These are phyloP conservation scores for Millerozyma miso DNA, from an alignment of 805 yeast species.

Conservation along the genomic window DNA sequence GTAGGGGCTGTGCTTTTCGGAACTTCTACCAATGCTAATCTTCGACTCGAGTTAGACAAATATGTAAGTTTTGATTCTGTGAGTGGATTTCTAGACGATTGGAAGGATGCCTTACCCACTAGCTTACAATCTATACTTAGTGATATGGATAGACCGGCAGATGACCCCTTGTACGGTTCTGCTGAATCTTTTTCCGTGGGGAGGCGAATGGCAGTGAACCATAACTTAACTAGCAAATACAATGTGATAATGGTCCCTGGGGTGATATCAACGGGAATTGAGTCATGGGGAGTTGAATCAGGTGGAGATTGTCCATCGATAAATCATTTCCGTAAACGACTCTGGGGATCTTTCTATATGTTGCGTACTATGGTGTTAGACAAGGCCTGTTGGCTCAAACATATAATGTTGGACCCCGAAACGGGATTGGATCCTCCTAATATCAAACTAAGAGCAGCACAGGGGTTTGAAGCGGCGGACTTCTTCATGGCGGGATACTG, in stretches of 20 bases:
- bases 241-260: slow-evolving; percentile 96
- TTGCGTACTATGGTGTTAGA: slow-evolving; percentile 86
- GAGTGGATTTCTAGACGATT: slow-evolving; percentile 59
- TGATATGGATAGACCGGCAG: slow-evolving; percentile 43
- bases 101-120: slow-evolving; percentile 71
- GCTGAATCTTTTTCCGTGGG: slow-evolving; percentile 91
- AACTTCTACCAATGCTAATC: slow-evolving; percentile 34
- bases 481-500: slow-evolving; percentile 96
- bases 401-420: slow-evolving; percentile 79
- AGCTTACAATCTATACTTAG: slow-evolving; percentile 56
- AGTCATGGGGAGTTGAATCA: slow-evolving; percentile 85
- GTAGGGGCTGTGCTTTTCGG: slow-evolving; percentile 56
- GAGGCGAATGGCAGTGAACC: slow-evolving; percentile 46
- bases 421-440: slow-evolving; percentile 93
- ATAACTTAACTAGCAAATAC: slow-evolving; percentile 52
- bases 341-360: slow-evolving; percentile 99
- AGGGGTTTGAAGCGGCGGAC: slow-evolving; percentile 95
- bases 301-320: slow-evolving; percentile 75
- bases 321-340: slow-evolving; percentile 80
- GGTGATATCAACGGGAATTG: slow-evolving; percentile 90
- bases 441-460: slow-evolving; percentile 80
- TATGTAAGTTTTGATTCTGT: slow-evolving; percentile 53
- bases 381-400: slow-evolving; percentile 90
- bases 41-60: slow-evolving; percentile 45
- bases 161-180: slow-evolving; percentile 42